phyloP scores from a whole-genome alignment of 2,329 filamentous ascomycete genomes.

The Fusarium brevicatenulatum region DNA sequence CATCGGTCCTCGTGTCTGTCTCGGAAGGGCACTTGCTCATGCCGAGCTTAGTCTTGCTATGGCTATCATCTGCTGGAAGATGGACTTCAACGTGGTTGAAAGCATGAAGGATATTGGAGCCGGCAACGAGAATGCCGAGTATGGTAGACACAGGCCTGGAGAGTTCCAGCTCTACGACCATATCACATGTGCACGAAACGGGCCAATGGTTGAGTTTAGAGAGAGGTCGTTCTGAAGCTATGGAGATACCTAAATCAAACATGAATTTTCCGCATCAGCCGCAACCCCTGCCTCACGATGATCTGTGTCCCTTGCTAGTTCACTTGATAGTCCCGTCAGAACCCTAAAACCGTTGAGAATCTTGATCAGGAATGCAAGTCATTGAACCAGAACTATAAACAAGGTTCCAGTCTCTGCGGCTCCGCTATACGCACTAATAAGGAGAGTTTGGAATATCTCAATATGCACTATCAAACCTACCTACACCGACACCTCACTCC shows the following conservation, averaged over 20 bases:
- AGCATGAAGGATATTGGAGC: conserved; percentile 3
- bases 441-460: not conserved
- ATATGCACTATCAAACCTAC: not conserved
- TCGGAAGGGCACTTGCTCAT: not conserved
- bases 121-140: not conserved
- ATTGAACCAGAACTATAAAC: not conserved
- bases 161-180: conserved; percentile 1
- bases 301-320: not conserved
- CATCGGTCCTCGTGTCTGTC: not conserved
- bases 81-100: not conserved
- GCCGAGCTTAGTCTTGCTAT: not conserved
- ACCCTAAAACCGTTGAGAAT: not conserved
- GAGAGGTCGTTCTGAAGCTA: not conserved
- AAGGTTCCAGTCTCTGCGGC: not conserved
- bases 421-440: not conserved
- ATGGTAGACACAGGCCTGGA: not conserved
- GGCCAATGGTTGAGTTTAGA: conserved; percentile 1
- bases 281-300: not conserved
- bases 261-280: not conserved
- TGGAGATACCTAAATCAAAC: not conserved
- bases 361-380: not conserved
- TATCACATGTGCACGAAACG: not conserved
- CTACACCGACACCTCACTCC: not conserved
- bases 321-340: not conserved
- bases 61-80: not conserved